Evolutionary conservation across 148 eudicot genomes (phyloP), one percentile per base, ranked within the genome.

Genomic region (Fallopia convolvulus): DNA sequence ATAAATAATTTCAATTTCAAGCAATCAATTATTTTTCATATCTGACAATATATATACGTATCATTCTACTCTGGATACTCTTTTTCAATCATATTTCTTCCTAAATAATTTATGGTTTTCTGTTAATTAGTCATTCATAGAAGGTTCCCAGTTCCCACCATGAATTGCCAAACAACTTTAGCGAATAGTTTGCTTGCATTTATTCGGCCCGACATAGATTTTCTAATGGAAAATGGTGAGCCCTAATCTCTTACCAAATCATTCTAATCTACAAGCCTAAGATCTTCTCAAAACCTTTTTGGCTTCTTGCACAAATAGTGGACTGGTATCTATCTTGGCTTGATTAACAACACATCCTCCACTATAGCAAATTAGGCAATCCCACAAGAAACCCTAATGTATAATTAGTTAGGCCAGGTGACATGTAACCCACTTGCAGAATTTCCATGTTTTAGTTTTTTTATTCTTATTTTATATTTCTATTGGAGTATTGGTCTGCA

Each of bases 331-430:
- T 68, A 68, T 68, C 72, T 68, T 68, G 21, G 46, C 72, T 15
- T 68, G 46, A 44, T n/a, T 40, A 82, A 39, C 78, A 83, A 78
- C 83, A 80, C 83, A 82, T 78, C 74, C 32, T 80, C 88, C 88
- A 85, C 85, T 83, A 85, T 65, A 65, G 79, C 55, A 42, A 74
- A 46, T 73, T 73, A 46, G 55, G 56, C 56, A 73, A 73, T 42
- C 55, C 77, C 41, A 63, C 74, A 47, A 70, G 56, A 49, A 21
- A 74, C 75, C 76, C 66, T 32, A 75, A 55, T 39, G 76, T 50
- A 56, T 65, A 32, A 42, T 9, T 48, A 76, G 84, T 84, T 88
- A 88, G 90, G 90, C 84, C 85, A 77, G 77, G 55, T 81, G 84
- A 84, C 81, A 83, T 80, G 82, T 77, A 79, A 78, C 44, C 78